Percentiles rank a stretch among this genome's conserved stretches.
These are phyloP conservation scores for Citrullus mucosospermus DNA, from an alignment of 306 rosid genomes.

Conservation along the genomic window DNA sequence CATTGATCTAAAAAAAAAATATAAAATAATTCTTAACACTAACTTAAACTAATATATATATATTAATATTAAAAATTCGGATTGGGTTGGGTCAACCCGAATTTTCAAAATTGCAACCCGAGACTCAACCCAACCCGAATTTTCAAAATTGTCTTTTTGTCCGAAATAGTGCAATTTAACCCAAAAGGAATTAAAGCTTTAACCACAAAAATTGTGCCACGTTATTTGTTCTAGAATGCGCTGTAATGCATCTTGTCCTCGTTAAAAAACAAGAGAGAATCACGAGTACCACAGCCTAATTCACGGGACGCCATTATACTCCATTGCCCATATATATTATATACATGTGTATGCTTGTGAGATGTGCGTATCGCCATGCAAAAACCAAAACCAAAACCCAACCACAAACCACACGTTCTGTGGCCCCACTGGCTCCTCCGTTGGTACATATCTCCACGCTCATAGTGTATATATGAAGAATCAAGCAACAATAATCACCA, in stretches of 20 bases:
- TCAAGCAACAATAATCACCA: constrained; percentile 15
- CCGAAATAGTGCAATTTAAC: no score
- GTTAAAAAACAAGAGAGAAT: not conserved
- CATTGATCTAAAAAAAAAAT: no score
- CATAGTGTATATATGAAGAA: not conserved
- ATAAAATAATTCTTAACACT: no score
- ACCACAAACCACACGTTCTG: not conserved
- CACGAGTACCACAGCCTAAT: constrained; percentile 12
- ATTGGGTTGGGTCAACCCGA: no score
- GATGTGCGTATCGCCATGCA: not conserved
- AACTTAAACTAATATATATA: no score
- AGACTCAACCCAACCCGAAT: no score
- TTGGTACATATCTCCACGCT: not conserved
- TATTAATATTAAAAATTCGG: no score
- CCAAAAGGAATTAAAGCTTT: not conserved
- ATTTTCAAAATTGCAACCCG: no score
- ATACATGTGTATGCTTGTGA: not conserved
- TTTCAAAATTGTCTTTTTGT: no score
- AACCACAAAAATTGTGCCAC: not conserved
- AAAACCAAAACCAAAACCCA: not conserved
- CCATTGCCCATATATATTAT: not conserved
- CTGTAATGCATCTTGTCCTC: not conserved
- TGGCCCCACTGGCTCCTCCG: not conserved
- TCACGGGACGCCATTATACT: constrained; percentile 9
- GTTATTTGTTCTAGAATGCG: constrained; percentile 6